phyloP scores from a whole-genome alignment of 176 grass and related monocot genomes.

The Lolium multiflorum region DNA sequence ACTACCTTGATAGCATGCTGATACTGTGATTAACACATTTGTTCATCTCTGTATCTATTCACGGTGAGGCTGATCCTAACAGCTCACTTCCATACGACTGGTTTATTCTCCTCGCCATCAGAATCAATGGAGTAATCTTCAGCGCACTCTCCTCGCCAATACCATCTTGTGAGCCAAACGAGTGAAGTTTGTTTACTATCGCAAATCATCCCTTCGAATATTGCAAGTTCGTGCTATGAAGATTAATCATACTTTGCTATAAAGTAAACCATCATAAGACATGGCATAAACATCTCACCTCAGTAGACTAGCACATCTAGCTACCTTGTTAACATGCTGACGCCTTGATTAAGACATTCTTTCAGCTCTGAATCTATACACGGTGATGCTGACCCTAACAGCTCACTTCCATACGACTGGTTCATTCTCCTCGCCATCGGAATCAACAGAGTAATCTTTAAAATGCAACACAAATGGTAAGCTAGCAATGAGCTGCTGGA shows the following conservation, averaged over 20 bases:
- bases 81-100: too few species aligned
- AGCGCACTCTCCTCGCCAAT: too few species aligned
- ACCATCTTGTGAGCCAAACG: background rate
- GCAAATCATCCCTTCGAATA: too few species aligned
- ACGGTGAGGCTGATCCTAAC: too few species aligned
- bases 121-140: constrained; percentile 1
- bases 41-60: too few species aligned
- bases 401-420: background rate
- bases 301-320: background rate
- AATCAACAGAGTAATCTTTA: background rate
- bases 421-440: background rate
- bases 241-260: too few species aligned
- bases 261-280: too few species aligned
- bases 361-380: background rate
- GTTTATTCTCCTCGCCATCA: background rate
- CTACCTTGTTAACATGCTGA: background rate
- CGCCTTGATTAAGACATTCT: background rate
- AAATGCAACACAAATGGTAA: background rate
- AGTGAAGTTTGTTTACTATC: background rate
- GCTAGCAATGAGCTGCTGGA: background rate
- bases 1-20: too few species aligned
- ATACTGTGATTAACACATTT: too few species aligned
- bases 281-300: background rate
- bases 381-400: background rate
- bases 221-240: too few species aligned